Evolutionary conservation across 331 rosid genomes (phyloP).

Genomic region (Telfairia occidentalis): DNA sequence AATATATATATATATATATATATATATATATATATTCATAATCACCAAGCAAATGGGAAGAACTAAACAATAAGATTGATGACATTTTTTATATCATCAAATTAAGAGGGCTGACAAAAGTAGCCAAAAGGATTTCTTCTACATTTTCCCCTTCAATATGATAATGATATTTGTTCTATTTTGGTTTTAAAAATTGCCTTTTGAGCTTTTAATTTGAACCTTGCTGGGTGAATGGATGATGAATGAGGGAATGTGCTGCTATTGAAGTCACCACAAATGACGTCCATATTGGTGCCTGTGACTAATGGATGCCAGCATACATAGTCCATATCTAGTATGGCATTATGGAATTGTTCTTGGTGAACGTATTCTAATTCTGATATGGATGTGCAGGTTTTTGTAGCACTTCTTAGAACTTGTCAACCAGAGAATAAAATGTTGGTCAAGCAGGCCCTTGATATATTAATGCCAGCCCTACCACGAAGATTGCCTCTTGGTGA

Average conservation of each 20-base stretch:
- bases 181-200: not conserved
- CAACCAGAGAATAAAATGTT: conserved; percentile 98
- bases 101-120: not conserved
- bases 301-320: not conserved
- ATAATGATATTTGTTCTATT: not conserved
- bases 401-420: conserved; percentile 96
- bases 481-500: conserved; percentile 92
- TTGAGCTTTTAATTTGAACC: not conserved
- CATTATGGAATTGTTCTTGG: not conserved
- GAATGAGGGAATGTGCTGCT: not conserved
- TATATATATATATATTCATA: not conserved
- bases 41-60: not conserved
- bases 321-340: not conserved
- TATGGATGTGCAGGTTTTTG: conserved; percentile 76
- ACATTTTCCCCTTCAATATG: not conserved
- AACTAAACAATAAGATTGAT: not conserved
- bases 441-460: conserved; percentile 99
- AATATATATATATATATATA: too few species aligned
- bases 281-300: not conserved
- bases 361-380: conserved; percentile 15
- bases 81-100: not conserved
- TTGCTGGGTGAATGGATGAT: not conserved
- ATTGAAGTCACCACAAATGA: not conserved
- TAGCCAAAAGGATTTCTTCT: not conserved
- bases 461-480: conserved; percentile 97